Evolutionary conservation across 768 basidiomycete species (phyloP).

Genomic region (Boletus tylopilopsis): DNA sequence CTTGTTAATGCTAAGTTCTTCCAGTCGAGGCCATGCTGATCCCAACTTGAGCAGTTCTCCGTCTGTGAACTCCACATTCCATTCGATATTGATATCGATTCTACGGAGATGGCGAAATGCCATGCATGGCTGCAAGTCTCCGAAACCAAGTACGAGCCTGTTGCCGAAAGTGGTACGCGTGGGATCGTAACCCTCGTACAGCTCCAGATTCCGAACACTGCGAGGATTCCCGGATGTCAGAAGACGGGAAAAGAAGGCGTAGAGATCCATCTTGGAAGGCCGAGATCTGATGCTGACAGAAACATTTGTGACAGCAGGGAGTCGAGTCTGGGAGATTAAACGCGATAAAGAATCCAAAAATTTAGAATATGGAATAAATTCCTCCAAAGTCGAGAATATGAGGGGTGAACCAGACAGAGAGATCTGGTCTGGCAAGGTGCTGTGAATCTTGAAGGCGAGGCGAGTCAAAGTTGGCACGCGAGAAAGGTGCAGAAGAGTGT

Average conservation of each 20-base stretch:
- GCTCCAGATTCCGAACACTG: background rate
- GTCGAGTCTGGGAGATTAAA: background rate
- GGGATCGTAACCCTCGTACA: too few relatives aligned
- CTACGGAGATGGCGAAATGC: too few relatives aligned
- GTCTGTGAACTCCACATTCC: background rate
- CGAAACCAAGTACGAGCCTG: too few relatives aligned
- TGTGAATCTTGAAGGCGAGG: accelerated
- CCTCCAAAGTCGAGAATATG: background rate
- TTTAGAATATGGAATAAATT: background rate
- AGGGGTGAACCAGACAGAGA: background rate
- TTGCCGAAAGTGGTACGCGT: too few relatives aligned
- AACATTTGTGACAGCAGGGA: background rate
- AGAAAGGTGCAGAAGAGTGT: background rate
- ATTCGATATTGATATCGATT: too few relatives aligned
- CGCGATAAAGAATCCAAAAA: background rate
- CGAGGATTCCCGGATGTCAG: background rate
- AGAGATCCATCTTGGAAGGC: too few relatives aligned
- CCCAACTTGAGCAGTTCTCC: background rate
- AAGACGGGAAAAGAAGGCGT: background rate
- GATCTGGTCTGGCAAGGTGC: background rate
- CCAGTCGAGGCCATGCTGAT: background rate
- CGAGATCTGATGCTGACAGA: background rate
- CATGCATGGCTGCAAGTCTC: too few relatives aligned
- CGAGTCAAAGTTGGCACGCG: background rate
- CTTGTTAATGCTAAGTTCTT: background rate